Evolutionary conservation across 345 rosid genomes (phyloP).

Genomic region (Lepidium africanum): DNA sequence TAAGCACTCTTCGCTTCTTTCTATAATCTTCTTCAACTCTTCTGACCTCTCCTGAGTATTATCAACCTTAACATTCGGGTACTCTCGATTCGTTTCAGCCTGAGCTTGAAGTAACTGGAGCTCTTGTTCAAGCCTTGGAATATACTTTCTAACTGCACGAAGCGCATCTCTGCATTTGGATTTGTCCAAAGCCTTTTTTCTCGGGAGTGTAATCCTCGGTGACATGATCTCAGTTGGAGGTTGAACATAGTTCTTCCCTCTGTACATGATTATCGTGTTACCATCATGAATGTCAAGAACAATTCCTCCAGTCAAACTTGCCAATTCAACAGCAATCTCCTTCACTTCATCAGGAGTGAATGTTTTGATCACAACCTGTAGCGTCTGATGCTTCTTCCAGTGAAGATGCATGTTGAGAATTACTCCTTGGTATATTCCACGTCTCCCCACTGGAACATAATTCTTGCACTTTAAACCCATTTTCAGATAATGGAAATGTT

Average conservation of each 20-base stretch:
- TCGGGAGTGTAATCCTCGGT: constrained; percentile 72
- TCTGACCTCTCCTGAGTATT: constrained; percentile 31
- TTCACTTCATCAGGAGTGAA: constrained; percentile 81
- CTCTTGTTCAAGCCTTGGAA: constrained; percentile 86
- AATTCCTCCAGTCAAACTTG: constrained; percentile 79
- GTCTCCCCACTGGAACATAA: constrained; percentile 87
- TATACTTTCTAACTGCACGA: constrained; percentile 63
- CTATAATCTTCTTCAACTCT: constrained; percentile 44
- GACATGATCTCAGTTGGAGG: constrained; percentile 98
- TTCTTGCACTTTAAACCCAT: constrained; percentile 92
- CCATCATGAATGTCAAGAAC: constrained; percentile 83
- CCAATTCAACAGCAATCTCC: constrained; percentile 79
- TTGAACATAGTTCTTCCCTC: constrained; percentile 90
- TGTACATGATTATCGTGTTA: constrained; percentile 77
- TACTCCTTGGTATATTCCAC: constrained; percentile 94
- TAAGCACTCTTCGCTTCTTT: constrained; percentile 31
- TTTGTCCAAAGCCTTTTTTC: constrained; percentile 92
- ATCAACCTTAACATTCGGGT: background rate
- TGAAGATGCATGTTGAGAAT: constrained; percentile 97
- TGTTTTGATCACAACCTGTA: constrained; percentile 79
- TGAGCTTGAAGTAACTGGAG: constrained; percentile 63
- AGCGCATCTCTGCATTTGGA: constrained; percentile 81
- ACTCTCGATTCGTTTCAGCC: constrained; percentile 28
- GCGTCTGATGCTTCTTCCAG: constrained; percentile 96
- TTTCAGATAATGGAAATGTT: constrained; percentile 79